Base-by-base conservation (phyloP, 2,329 filamentous ascomycete species). In the Botryosphaeria dothidea region DNA sequence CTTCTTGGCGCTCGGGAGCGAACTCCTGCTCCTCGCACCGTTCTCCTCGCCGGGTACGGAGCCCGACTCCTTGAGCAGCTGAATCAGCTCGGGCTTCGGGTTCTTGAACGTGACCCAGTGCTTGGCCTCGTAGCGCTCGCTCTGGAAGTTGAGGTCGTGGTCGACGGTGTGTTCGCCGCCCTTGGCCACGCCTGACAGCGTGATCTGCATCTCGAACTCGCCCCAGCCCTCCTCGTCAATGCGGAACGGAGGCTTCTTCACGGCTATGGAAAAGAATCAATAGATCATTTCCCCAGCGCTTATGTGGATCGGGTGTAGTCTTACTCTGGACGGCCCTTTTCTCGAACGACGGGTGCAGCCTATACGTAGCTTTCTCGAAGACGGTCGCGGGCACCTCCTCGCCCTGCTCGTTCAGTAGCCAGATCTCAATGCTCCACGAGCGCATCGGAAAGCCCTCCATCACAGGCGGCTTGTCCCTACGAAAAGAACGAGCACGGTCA, bases 221-320 rank as follows among this genome's bases (percentile, higher is more conserved):
- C 95, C 95, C 95, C 95, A 99, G 71, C 95, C 95, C 80, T 97
- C 92, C 79, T 99, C 96, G 68, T 88, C 84, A 79, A 96, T 96
- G 69, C 85, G 86, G 82, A 98, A 99, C 0, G 95, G 95, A 0
- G 93, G 87, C 69, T 91, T 89, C 74, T 89, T 90, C 82, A 97
- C 90, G 25, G 87, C 92, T 95, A 70, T 61, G 23, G 1, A 6
- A 45, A 19, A 17, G 19, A 25, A n/a, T 31, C 17, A 29, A 52
- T 52, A 17, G 25, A 17, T 34, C 25, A 8, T n/a, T 31, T 8
- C 48, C 17, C 21, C 27, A 19, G 2, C 8, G 7, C 25, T 19
- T 17, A 31, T 34, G 5, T 15, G 51, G 15, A 34, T 19, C 17
- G n/a, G 38, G 38, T 41, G 11, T n/a, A n/a, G n/a, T 4, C 90